Percentiles rank a stretch among this genome's conserved stretches.
phyloP scores from a whole-genome alignment of 148 eudicot species.

The Bassia scoparia region DNA sequence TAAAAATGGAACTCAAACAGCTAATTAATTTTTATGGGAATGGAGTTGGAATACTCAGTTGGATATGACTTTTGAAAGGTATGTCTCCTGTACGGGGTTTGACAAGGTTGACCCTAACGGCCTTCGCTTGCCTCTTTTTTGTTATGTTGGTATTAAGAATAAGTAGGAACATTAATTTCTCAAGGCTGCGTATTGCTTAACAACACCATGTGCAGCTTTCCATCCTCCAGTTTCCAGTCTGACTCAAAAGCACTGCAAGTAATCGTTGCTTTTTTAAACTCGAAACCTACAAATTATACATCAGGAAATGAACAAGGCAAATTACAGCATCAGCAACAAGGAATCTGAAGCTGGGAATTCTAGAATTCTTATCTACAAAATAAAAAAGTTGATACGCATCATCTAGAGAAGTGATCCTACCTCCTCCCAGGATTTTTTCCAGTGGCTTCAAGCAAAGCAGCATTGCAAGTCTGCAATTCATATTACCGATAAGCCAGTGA shows the following conservation, averaged over 20 bases:
- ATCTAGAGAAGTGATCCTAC: conserved; percentile 36
- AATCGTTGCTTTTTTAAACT: background rate
- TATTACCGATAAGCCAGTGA: conserved; percentile 58
- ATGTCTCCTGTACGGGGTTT: too few relatives aligned
- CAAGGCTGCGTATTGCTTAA: conserved; percentile 34
- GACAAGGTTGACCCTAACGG: too few relatives aligned
- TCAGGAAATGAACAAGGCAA: background rate
- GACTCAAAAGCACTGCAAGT: conserved; percentile 66
- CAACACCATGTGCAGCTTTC: conserved; percentile 51
- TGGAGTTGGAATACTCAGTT: too few relatives aligned
- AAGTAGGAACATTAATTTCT: conserved; percentile 20
- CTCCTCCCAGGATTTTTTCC: conserved; percentile 98
- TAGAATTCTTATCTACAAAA: too few relatives aligned
- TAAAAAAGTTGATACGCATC: too few relatives aligned
- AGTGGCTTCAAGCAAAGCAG: conserved; percentile 81
- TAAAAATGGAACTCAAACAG: too few relatives aligned
- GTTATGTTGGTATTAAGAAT: background rate
- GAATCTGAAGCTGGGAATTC: background rate
- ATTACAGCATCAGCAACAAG: too few relatives aligned
- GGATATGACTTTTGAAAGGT: too few relatives aligned
- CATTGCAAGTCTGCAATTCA: conserved; percentile 86
- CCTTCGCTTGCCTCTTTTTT: background rate
- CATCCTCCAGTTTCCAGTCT: conserved; percentile 75
- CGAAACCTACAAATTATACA: too few relatives aligned
- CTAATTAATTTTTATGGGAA: too few relatives aligned